Base-by-base conservation (phyloP, 1,139 yeast genomes). In the Arxiozyma bovina region DNA sequence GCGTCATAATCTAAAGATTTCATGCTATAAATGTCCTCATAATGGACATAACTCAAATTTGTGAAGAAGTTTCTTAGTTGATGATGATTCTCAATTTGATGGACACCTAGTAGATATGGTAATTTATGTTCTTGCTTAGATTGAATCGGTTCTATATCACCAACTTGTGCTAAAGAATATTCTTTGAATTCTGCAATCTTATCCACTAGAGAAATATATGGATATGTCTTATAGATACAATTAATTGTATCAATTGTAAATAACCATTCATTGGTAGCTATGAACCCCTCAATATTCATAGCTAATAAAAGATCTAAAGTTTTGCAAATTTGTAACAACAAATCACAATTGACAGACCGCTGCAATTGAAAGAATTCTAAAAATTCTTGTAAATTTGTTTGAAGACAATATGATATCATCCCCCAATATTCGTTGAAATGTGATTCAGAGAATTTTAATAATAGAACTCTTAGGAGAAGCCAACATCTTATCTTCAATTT, bases 211-310 rank as follows among this genome's bases (percentile, higher is more conserved):
- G 84, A 72, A 51, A 74, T 66, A 51, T 56, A 67, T 12, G 69
- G 63, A 42, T 67, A 66, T 17, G 49, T 73, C 60, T 57, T 77
- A 61, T 77, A 78, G 40, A 82, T 76, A 11, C 87, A 82, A 59
- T 85, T 90, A 34, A 34, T 34, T 15, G 40, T 34, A 12, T 34
- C 40, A 34, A 34, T 34, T 15, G 91, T 79, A 68, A 89, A 93
- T 1, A 91, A 73, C 98, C 98, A 93, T 63, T 88, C 93, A 61
- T 80, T 73, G 4, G 70, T 77, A 60, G 86, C 70, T 63, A 83
- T 85, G 69, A 93, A 91, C 53, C 89, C 96, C 64, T 90, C 97
- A 53, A 77, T 77, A 45, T 83, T 80, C 53, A 89, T 64, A 11
- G 86, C 74, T 25, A 91, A 68, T 27, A 90, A 67, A 46, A 86